Base-by-base conservation (phyloP, 345 rosid species). In the Luvunga scandens region DNA sequence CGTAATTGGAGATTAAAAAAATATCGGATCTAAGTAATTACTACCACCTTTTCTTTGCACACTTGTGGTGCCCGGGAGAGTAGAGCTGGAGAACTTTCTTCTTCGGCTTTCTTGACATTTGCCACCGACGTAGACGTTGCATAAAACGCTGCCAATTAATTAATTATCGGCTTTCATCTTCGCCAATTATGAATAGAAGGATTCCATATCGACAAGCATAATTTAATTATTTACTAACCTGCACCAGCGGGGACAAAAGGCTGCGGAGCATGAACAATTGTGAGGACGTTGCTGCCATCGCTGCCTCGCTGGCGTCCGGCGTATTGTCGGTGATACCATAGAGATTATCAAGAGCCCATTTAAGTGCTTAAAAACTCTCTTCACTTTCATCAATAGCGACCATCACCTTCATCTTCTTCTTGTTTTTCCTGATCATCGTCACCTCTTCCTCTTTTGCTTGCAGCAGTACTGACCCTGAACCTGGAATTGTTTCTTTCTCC, bases 361-460 rank as follows among this genome's bases (percentile, higher is more conserved):
- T 81, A 27, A 93, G 87, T 19, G 93, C 93, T 56, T 86, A 84
- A 73, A 90, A 89, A 60, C 96, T 90, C 66, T 81, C 89, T 25
- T 83, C 90, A 81, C 94, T 91, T 53, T 89, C 94, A 59, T 93
- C 96, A 18, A 90, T 36, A 5, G 90, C 93, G 78, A 87, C 88
- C 90, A 88, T 80, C 62, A 90, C 86, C 38, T 78, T 87, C 83
- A 84, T 69, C 87, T 74, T 85, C 84, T 82, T 81, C 45, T 42
- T 42, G 50, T 12, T 42, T 42, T 66, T 59, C 66, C 18, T n/a
- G 36, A 0, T 87, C 82, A 84, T 63, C 85, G 81, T 83, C 86
- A 78, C 82, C 42, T 56, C 45, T 64, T 64, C 62, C 31, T 59
- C 56, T 39, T 64, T 72, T 55, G 62, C 75, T 73, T 78, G 69